Conservation (phyloP, 805 yeast genomes). For the Candida hungchunana region DNA sequence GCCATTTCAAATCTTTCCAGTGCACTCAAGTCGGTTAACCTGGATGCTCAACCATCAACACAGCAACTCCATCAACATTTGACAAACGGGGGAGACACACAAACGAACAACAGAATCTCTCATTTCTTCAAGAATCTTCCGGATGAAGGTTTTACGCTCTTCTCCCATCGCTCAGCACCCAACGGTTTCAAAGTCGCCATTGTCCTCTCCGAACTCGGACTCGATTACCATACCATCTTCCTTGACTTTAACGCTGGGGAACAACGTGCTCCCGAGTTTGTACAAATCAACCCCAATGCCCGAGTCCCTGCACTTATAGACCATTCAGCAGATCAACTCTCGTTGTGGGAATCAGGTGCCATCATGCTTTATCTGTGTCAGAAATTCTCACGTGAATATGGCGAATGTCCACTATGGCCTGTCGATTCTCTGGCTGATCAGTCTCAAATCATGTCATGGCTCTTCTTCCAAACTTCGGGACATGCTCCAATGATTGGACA, state of each 20-base stretch:
- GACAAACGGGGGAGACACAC: constrained; percentile 25
- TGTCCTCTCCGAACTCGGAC: constrained; percentile 75
- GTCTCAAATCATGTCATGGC: constrained; percentile 81
- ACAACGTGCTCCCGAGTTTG: constrained; percentile 90
- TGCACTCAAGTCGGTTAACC: constrained; percentile 34
- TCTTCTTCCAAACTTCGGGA: constrained; percentile 93
- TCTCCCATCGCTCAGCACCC: constrained; percentile 85
- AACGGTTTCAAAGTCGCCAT: constrained; percentile 96
- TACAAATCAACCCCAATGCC: constrained; percentile 92
- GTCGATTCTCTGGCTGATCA: constrained; percentile 66
- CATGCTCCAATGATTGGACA: constrained; percentile 99
- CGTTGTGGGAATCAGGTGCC: constrained; percentile 95
- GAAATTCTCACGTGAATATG: constrained; percentile 54
- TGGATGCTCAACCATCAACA: constrained; percentile 11
- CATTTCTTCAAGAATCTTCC: constrained; percentile 76
- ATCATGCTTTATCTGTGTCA: constrained; percentile 79
- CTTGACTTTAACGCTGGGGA: constrained; percentile 86
- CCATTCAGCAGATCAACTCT: constrained; percentile 72
- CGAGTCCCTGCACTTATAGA: constrained; percentile 93
- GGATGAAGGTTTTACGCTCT: constrained; percentile 75
- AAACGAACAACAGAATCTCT: constrained; percentile 55
- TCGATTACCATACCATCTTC: constrained; percentile 75
- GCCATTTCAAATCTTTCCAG: constrained; percentile 38
- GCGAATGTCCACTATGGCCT: constrained; percentile 79
- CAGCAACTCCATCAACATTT: constrained; percentile 13